Evolutionary conservation across 192 early-diverging fungal genomes (phyloP).

Genomic region (Coemansia biformis): DNA sequence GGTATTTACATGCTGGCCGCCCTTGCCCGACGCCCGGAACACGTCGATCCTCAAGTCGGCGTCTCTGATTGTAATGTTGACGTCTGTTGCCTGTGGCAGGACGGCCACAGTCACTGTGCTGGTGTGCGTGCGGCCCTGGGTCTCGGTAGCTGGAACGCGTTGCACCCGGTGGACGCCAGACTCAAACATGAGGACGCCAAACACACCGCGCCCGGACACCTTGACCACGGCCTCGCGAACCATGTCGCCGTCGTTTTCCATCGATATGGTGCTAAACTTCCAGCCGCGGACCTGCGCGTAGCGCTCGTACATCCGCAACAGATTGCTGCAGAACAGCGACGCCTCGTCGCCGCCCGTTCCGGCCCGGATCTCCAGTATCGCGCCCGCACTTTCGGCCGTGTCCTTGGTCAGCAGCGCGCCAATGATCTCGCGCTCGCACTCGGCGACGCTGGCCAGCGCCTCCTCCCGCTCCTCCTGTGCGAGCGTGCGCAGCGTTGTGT

Average conservation of each 20-base stretch:
- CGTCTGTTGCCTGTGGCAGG: constrained; percentile 66
- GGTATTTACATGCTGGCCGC: constrained; percentile 94
- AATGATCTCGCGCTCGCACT: constrained; percentile 56
- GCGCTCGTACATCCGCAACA: constrained; percentile 71
- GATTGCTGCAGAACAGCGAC: constrained; percentile 62
- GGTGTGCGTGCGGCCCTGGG: constrained; percentile 71
- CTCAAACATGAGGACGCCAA: constrained; percentile 73
- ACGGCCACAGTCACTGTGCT: constrained; percentile 75
- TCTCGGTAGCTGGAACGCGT: constrained; percentile 73
- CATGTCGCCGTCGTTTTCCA: constrained; percentile 23
- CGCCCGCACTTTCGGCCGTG: constrained; percentile 60
- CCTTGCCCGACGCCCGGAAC: constrained; percentile 72
- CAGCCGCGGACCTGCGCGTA: constrained; percentile 58
- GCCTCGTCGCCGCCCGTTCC: constrained; percentile 80
- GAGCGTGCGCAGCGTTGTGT: constrained; percentile 47
- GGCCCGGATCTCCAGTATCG: constrained; percentile 69
- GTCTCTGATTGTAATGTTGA: constrained; percentile 64
- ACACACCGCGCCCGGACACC: constrained; percentile 65
- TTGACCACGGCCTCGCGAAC: constrained; percentile 60
- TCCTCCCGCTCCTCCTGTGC: constrained; percentile 57
- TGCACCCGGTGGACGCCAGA: constrained; percentile 81
- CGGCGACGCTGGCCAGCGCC: constrained; percentile 31
- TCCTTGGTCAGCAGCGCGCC: constrained; percentile 61
- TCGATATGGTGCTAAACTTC: constrained; percentile 58
- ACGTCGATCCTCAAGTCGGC: constrained; percentile 66